Evolutionary conservation across 768 basidiomycete species (phyloP), one percentile per base, ranked within the genome.

Genomic region (Amanita pallidorosea): DNA sequence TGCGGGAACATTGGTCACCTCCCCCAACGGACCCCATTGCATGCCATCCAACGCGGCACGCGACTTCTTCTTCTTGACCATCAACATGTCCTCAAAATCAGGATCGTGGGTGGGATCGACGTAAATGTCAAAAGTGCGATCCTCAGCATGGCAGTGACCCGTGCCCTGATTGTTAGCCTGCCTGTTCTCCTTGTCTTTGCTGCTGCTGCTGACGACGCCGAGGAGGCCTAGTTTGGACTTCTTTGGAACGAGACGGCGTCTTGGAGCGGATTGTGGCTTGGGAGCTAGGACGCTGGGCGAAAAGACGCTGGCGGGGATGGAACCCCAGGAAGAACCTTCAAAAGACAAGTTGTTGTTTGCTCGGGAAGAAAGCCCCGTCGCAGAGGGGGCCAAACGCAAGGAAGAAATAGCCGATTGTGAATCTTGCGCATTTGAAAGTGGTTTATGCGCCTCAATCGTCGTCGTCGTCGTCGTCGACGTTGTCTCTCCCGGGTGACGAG

Each of bases 51-150:
- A 61, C 1, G 65, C 81, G 0, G 70, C 70, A 1, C 87, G 67
- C 1, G 77, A 79, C 57, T 84, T 86, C 70, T 81, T 81, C 75
- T 85, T 87, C 74, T 83, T 85, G 34, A 88, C 79, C 61, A 88
- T 71, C 18, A 85, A 61, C 17, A 88, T 77, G 55, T 87, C 84
- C 5, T 76, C 82, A 33, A 81, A 68, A 18, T 85, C 84, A 0
- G 79, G 76, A 56, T 85, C 83, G 20, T 74, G 67, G 0, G 72
- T 65, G 1, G 81, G 78, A 55, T 88, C 86, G 7, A 88, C 82
- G 56, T 72, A 75, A 42, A 88, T 85, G 56, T 88, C 85, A 57
- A 85, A 81, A 5, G 31, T 31, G 22, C 20, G 13, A n/a, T 57
- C 69, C 7, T 74, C 73, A 2, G 13, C 13, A 11, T 45, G 17